Base-by-base conservation (phyloP, 176 grass and related monocot genomes). In the Guadua angustifolia region DNA sequence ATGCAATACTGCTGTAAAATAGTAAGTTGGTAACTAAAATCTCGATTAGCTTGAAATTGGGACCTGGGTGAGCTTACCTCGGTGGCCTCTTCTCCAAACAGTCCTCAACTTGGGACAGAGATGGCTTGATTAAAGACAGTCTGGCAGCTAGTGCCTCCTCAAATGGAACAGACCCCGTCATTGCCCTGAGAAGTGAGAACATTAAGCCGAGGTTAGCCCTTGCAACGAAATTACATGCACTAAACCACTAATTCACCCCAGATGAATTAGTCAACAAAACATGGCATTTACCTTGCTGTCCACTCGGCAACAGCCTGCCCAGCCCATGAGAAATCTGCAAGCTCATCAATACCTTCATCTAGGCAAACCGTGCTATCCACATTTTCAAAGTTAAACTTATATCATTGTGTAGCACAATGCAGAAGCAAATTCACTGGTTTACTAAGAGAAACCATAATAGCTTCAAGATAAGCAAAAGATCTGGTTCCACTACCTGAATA, bases 281-380 rank as follows among this genome's bases (percentile, higher is more conserved):
- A 18, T 61, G n/a, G 17, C 5, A 66, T 7, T 90, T 86, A 95
- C 93, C 84, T 95, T 36, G 82, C 78, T 38, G 93, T 95, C 96
- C 96, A 98, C 59, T 95, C 93, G 9, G 93, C 93, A 24, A 98
- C 96, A 56, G 89, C 93, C 71, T 85, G 87, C 53, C 95, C 91
- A 40, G 91, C 91, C 9, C 91, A 93, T 8, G 89, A 95, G 62
- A 98, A 98, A 73, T 94, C 89, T 2, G 93, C 91, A 38, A 95
- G 93, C 77, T 95, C 96, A 70, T 98, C 91, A 2, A 95, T 98
- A 71, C 93, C 96, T 78, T 98, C 93, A 58, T 98, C 93, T 57
- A 95, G 42, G 80, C 93, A 92, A 51, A 95, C 87, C 3, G 93
- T 98, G 83, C 95, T 98, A 79, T 98, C 95, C 3, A 98, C 95